Conservation (phyloP, 306 rosid genomes). For the Astragalus glycyphyllos region DNA sequence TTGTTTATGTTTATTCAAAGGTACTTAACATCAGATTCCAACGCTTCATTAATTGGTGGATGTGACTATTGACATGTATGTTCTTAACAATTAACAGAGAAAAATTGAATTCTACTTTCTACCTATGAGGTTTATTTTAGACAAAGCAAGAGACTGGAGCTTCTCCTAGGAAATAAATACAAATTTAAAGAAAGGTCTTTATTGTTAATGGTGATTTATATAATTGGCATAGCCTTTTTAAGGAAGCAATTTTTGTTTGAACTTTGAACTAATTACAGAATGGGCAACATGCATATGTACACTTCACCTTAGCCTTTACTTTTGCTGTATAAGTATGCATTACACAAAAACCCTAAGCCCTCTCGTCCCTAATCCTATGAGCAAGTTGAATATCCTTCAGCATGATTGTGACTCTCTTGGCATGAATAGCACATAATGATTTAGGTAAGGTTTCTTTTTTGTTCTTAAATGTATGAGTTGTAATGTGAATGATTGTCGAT, state of each 20-base stretch:
- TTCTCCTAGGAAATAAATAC: neutral
- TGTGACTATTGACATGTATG: neutral
- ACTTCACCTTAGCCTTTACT: conserved; percentile 9
- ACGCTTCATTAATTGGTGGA: neutral
- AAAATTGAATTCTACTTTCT: conserved; percentile 21
- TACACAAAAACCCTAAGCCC: too few relatives aligned
- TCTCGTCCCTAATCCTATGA: too few relatives aligned
- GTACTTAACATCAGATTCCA: neutral
- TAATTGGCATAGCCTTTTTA: neutral
- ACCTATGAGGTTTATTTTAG: conserved; percentile 11
- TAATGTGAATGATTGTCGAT: too few relatives aligned
- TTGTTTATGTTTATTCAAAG: neutral
- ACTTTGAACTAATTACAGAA: neutral
- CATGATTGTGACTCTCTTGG: too few relatives aligned
- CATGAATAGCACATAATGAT: too few relatives aligned
- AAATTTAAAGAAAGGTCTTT: neutral
- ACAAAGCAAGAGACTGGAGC: neutral
- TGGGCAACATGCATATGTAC: conserved; percentile 3
- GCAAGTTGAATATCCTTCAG: too few relatives aligned
- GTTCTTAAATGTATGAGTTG: too few relatives aligned
- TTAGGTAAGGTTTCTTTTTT: too few relatives aligned
- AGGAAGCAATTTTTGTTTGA: neutral
- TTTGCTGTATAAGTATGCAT: too few relatives aligned
- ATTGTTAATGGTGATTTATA: neutral
- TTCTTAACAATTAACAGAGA: neutral